Percentiles rank a stretch among this genome's conserved stretches.
These are phyloP conservation scores for Amaranthus tricolor DNA, from an alignment of 179 eudicot genomes.

Conservation along the genomic window DNA sequence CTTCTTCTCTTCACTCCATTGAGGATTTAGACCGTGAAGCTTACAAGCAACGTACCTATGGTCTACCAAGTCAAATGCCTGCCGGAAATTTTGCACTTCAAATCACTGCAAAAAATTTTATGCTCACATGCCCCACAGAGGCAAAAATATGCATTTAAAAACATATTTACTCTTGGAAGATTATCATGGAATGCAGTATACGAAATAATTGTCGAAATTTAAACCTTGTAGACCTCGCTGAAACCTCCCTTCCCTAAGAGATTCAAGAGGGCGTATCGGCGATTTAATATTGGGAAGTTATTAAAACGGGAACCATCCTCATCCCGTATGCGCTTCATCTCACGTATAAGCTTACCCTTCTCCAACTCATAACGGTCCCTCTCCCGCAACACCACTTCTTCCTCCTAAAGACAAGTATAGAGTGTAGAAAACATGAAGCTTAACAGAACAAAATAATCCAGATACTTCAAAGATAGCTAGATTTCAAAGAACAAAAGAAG, in stretches of 20 bases:
- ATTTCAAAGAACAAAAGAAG: constrained; percentile 18
- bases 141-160: constrained; percentile 27
- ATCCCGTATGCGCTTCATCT: constrained; percentile 97
- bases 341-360: constrained; percentile 96
- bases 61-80: constrained; percentile 99
- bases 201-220: constrained; percentile 8
- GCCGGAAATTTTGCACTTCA: constrained; percentile 42
- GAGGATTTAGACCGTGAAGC: constrained; percentile 95
- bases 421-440: constrained; percentile 4
- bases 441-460: constrained; percentile 8
- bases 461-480: not conserved
- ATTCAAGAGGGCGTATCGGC: constrained; percentile 91
- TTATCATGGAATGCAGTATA: constrained; percentile 11
- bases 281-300: constrained; percentile 77
- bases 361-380: constrained; percentile 91
- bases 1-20: constrained; percentile 99
- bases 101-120: constrained; percentile 40
- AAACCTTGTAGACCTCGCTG: constrained; percentile 97
- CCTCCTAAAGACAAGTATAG: constrained; percentile 56
- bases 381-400: constrained; percentile 75
- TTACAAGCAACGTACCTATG: constrained; percentile 97
- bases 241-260: constrained; percentile 99
- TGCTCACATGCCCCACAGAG: constrained; percentile 35
- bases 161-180: not conserved
- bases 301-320: constrained; percentile 98